phyloP scores from a whole-genome alignment of 1,139 yeast genomes.

The Taiozyma sp. region DNA sequence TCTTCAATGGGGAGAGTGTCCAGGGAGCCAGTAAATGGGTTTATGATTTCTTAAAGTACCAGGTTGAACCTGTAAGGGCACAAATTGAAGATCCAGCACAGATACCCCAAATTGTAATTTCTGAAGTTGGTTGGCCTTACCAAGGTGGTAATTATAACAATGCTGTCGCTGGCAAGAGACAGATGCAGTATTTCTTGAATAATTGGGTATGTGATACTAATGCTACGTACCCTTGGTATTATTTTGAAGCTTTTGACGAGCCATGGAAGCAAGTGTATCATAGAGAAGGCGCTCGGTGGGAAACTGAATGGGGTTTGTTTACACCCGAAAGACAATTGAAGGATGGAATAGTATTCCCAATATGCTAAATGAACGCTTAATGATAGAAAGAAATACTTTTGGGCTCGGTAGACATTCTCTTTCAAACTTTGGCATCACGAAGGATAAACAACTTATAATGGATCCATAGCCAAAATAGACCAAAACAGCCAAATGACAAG shows the following conservation, averaged over 20 bases:
- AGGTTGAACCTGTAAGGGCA: constrained; percentile 31
- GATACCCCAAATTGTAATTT: constrained; percentile 32
- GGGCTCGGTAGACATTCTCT: not conserved
- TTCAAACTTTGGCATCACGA: constrained; percentile 13
- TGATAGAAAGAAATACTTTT: not conserved
- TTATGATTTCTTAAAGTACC: constrained; percentile 41
- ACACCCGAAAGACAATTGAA: constrained; percentile 42
- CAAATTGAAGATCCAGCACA: not conserved
- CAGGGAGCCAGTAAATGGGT: constrained; percentile 51
- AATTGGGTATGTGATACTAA: constrained; percentile 49
- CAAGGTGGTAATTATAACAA: constrained; percentile 46
- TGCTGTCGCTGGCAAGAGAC: constrained; percentile 42
- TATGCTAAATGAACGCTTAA: constrained; percentile 25
- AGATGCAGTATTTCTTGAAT: constrained; percentile 44
- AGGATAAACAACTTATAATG: constrained; percentile 44
- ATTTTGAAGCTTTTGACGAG: constrained; percentile 70
- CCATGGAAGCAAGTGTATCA: constrained; percentile 61
- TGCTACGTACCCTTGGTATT: constrained; percentile 46
- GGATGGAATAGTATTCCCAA: constrained; percentile 29
- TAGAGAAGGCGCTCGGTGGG: constrained; percentile 50
- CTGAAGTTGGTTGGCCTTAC: constrained; percentile 75
- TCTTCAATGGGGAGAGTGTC: constrained; percentile 56
- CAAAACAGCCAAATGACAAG: constrained; percentile 72
- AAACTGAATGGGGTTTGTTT: constrained; percentile 70
- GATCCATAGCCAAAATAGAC: constrained; percentile 75